phyloP scores from a whole-genome alignment of 1,139 yeast genomes.

The Blastobotrys elegans region DNA sequence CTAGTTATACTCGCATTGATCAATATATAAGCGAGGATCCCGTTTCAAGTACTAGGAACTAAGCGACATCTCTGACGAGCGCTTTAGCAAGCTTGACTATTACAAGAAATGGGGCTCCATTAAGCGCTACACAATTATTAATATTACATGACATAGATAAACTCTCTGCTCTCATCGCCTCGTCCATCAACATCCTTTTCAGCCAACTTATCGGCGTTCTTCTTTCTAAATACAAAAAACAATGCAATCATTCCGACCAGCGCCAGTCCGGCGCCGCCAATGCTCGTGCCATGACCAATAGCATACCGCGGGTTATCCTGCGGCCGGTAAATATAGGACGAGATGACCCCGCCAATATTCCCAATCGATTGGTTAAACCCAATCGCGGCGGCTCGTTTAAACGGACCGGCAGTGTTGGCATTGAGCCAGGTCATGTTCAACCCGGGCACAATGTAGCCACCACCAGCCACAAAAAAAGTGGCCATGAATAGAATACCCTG shows the following conservation, averaged over 20 bases:
- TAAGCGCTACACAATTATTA: too few species aligned
- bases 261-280: slow-evolving; percentile 10
- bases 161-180: slow-evolving; percentile 5
- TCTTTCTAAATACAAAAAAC: background rate
- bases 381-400: slow-evolving; percentile 40
- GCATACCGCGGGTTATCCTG: slow-evolving; percentile 33
- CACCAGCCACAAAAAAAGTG: slow-evolving; percentile 35
- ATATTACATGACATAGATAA: slow-evolving; percentile 2
- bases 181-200: background rate
- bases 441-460: slow-evolving; percentile 38
- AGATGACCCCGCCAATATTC: slow-evolving; percentile 40
- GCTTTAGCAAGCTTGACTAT: too few species aligned
- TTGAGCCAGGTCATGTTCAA: slow-evolving; percentile 39
- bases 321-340: slow-evolving; percentile 37
- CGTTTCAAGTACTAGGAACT: too few species aligned
- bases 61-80: too few species aligned
- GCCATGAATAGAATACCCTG: slow-evolving; percentile 32
- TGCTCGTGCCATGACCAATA: slow-evolving; percentile 30
- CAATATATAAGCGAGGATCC: too few species aligned
- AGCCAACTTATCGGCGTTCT: background rate
- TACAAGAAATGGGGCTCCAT: too few species aligned
- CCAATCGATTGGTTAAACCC: slow-evolving; percentile 42
- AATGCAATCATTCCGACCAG: background rate
- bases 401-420: slow-evolving; percentile 37
- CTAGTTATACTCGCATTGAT: too few species aligned